These are phyloP conservation scores for Ustilago esculenta DNA, from an alignment of 1,284 basidiomycete genomes.

Conservation along the genomic window DNA sequence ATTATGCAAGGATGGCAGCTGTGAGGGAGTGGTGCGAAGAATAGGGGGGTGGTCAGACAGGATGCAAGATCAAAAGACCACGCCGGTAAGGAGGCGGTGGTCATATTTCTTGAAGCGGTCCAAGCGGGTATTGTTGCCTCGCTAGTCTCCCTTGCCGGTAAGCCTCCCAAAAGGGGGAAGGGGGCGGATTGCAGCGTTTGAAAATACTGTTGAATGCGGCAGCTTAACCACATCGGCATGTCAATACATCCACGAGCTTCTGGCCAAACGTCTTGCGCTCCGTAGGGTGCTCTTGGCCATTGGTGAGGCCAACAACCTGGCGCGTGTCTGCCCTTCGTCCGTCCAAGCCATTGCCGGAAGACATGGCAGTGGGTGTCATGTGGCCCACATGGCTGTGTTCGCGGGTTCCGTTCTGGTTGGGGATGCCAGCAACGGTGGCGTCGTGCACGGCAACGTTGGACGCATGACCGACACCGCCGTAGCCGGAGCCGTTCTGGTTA, in stretches of 20 bases:
- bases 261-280: slow-evolving; percentile 62
- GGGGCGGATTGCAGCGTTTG: too few relatives aligned
- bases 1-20: too few relatives aligned
- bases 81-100: too few relatives aligned
- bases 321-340: slow-evolving; percentile 45
- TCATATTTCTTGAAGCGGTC: too few relatives aligned
- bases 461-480: slow-evolving; percentile 54
- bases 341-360: slow-evolving; percentile 42
- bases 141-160: not conserved
- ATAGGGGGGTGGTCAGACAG: not conserved
- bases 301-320: slow-evolving; percentile 55
- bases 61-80: too few relatives aligned
- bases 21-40: not conserved
- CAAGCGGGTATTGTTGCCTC: slow-evolving; percentile 23
- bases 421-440: slow-evolving; percentile 51
- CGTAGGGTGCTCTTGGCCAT: slow-evolving; percentile 55
- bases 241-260: slow-evolving; percentile 66
- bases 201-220: not conserved
- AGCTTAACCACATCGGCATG: slow-evolving; percentile 65
- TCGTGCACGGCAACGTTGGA: slow-evolving; percentile 63
- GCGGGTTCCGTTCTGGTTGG: slow-evolving; percentile 33
- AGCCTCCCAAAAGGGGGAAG: too few relatives aligned
- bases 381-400: slow-evolving; percentile 52
- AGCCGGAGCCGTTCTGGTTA: slow-evolving; percentile 41
- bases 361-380: slow-evolving; percentile 46